Conservation (phyloP, 2,329 filamentous ascomycete species). For the Ceratocystis diversiconidia region DNA sequence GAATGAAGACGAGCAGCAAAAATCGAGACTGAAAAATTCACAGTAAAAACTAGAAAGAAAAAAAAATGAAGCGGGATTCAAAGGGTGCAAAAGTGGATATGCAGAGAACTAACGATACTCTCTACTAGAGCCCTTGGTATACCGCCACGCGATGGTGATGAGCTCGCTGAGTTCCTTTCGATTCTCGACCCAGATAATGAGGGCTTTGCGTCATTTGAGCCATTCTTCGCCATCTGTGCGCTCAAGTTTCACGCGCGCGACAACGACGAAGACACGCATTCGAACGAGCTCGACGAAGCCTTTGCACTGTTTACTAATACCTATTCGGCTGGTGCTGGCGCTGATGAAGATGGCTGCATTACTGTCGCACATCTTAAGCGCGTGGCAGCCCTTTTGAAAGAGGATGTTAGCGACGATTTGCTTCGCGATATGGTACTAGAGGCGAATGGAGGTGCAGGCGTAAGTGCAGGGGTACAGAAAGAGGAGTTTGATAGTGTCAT, state of each 20-base stretch:
- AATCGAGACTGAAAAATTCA: too few species aligned
- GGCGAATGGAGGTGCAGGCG: conserved; percentile 68
- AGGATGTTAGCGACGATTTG: conserved; percentile 69
- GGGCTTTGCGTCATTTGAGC: conserved; percentile 63
- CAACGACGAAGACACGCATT: conserved; percentile 39
- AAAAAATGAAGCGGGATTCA: too few species aligned
- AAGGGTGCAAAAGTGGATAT: too few species aligned
- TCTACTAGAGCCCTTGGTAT: conserved; percentile 62
- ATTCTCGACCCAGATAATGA: conserved; percentile 71
- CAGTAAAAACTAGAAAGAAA: too few species aligned
- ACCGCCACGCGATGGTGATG: conserved; percentile 44
- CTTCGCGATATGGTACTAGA: conserved; percentile 90
- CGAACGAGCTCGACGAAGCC: conserved; percentile 62
- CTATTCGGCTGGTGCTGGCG: conserved; percentile 12
- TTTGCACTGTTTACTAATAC: conserved; percentile 63
- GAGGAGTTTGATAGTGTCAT: conserved; percentile 81
- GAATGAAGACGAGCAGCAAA: too few species aligned
- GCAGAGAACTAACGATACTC: not conserved
- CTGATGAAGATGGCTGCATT: conserved; percentile 39
- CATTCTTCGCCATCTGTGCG: conserved; percentile 78
- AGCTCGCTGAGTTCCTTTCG: conserved; percentile 62
- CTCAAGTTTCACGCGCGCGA: conserved; percentile 59
- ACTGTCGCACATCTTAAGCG: conserved; percentile 63
- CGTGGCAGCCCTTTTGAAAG: conserved; percentile 68
- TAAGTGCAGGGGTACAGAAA: conserved; percentile 54